Base-by-base conservation (phyloP, 1,139 yeast species). In the Eremothecium sinecaudum region DNA sequence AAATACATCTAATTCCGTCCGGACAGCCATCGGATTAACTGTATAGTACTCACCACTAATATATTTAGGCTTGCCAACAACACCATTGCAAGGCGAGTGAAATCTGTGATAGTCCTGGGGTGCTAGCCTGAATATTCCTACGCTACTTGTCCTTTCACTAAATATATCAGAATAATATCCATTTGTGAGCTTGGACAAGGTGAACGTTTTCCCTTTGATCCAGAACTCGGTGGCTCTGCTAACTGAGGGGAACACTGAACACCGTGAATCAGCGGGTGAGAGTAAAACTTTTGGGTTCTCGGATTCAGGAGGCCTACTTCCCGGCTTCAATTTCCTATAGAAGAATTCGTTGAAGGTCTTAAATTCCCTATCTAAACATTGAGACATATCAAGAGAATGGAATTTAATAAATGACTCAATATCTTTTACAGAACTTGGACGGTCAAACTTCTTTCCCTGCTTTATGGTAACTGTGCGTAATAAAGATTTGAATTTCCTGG, bases 41-140 rank as follows among this genome's bases (percentile, higher is more conserved):
- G 97, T 90, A 53, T 84, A 90, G 56, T 90, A 90, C 48, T 86
- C 93, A 1, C 97, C 98, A 28, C 74, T 79, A 28, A 90, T 79
- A 42, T 65, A 67, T 37, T 67, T 67, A 18, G 92, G 78, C 38
- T 71, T 64, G 1, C 80, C 81, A 27, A 90, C 60, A 0, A 54
- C 55, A 2, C 96, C 97, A 40, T 71, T 71, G 1, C 87, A 87
- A 0, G 97, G 95, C 10, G 76, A 69, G 55, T 90, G 98, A 60
- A 90, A 87, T 28, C 98, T 64, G 56, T 90, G 98, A 51, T 90
- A 90, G 55, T 90, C 98, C 56, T 90, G 98, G 1, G 98, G 98
- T 0, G 98, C 97, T 31, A 90, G 62, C 39, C 98, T 63, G 58
- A 87, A 87, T 4, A 87, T 73, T 0, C 82, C 90, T 34, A 87